phyloP scores from a whole-genome alignment of 106 monocot species.

The Agapanthus africanus region DNA sequence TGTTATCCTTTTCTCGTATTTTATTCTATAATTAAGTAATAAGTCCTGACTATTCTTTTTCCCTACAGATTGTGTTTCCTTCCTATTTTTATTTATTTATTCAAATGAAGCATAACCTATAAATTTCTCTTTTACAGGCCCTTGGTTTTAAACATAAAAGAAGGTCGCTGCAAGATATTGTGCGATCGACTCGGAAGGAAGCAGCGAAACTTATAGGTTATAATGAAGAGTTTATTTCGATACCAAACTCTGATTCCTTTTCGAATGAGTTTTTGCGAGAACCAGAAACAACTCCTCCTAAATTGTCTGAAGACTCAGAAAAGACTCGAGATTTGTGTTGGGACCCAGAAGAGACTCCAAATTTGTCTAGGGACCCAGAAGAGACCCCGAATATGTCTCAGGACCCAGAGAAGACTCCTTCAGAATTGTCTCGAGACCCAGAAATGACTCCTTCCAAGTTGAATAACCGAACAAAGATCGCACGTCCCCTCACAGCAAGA shows the following conservation, averaged over 20 bases:
- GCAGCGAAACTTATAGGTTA: slow-evolving; percentile 66
- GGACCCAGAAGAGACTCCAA: no score
- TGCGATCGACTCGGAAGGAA: slow-evolving; percentile 36
- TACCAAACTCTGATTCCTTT: slow-evolving; percentile 6
- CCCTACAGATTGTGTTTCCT: neutral
- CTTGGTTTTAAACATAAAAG: slow-evolving; percentile 62
- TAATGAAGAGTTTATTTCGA: slow-evolving; percentile 46
- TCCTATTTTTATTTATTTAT: neutral
- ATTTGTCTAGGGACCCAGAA: no score
- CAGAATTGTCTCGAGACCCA: neutral
- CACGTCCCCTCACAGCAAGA: slow-evolving; percentile 17
- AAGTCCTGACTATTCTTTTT: neutral
- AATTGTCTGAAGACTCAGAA: neutral
- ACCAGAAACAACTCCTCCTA: neutral
- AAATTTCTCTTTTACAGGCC: slow-evolving; percentile 25
- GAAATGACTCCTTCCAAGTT: neutral
- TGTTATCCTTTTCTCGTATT: no score
- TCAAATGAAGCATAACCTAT: neutral
- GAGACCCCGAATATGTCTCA: neutral
- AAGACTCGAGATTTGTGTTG: no score
- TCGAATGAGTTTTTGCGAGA: neutral
- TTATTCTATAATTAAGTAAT: no score
- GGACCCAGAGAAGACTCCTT: neutral
- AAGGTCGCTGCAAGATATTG: slow-evolving; percentile 56
- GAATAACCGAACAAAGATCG: neutral